Evolutionary conservation across 2,329 filamentous ascomycete genomes (phyloP).

Genomic region (Rhynchosporium graminicola): DNA sequence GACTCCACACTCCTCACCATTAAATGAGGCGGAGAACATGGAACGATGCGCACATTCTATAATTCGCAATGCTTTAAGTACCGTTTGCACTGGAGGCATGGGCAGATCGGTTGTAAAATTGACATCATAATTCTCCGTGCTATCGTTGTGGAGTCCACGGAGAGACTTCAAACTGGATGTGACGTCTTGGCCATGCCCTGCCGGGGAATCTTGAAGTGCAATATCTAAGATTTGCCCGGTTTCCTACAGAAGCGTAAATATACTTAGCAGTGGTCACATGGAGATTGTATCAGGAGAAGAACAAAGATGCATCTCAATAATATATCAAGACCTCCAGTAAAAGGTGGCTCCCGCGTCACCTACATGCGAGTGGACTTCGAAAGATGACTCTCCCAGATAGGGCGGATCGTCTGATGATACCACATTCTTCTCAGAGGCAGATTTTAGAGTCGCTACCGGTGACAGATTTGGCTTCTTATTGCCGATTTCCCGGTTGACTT

Average conservation of each 20-base stretch:
- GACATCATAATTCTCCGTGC: not conserved
- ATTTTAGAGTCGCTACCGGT: not conserved
- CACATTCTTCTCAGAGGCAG: not conserved
- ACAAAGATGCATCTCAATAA: too few species aligned
- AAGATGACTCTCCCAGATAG: constrained; percentile 23
- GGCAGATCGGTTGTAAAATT: constrained; percentile 14
- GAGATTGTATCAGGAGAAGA: too few species aligned
- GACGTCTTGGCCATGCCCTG: constrained; percentile 11
- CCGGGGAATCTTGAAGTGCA: constrained; percentile 15
- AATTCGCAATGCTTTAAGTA: constrained; percentile 11
- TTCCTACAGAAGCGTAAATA: not conserved
- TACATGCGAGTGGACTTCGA: constrained; percentile 22
- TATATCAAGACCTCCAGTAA: too few species aligned
- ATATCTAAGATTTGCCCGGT: constrained; percentile 21
- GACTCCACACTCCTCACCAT: not conserved
- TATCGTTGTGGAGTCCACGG: not conserved
- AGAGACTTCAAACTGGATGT: constrained; percentile 18
- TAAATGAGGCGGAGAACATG: not conserved
- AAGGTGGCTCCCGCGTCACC: too few species aligned
- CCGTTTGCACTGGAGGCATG: constrained; percentile 13
- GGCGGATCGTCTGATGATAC: constrained; percentile 2
- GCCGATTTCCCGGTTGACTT: constrained; percentile 2
- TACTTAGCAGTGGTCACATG: too few species aligned
- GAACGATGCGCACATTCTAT: constrained; percentile 9
- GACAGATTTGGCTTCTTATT: not conserved